Conservation (phyloP, 345 rosid species). For the Euclidium syriacum region DNA sequence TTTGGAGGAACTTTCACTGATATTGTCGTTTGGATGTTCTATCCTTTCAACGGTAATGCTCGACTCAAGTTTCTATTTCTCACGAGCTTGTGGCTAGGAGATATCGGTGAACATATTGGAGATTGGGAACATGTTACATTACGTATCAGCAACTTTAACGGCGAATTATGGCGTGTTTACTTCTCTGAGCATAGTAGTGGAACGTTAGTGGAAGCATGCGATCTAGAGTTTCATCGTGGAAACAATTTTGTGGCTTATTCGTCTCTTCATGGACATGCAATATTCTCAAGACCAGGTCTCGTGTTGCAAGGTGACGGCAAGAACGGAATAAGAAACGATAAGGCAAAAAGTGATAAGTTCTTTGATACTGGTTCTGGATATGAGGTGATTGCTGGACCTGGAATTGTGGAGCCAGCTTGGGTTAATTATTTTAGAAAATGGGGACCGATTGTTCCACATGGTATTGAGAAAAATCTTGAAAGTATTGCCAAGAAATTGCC, state of each 20-base stretch:
- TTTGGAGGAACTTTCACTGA: conserved; percentile 75
- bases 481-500: conserved; percentile 45
- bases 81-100: conserved; percentile 40
- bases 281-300: conserved; percentile 59
- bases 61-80: conserved; percentile 55
- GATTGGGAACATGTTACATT: conserved; percentile 94
- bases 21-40: conserved; percentile 68
- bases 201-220: conserved; percentile 49
- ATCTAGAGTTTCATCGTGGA: conserved; percentile 54
- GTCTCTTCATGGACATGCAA: conserved; percentile 71
- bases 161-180: conserved; percentile 49
- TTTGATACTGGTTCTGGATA: conserved; percentile 37
- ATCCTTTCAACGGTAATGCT: conserved; percentile 76
- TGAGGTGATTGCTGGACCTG: conserved; percentile 40
- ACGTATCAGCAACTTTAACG: conserved; percentile 76
- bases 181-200: conserved; percentile 71
- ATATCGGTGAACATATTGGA: conserved; percentile 70
- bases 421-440: conserved; percentile 59
- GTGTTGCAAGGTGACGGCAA: conserved; percentile 55
- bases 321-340: conserved; percentile 66
- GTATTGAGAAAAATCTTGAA: conserved; percentile 32
- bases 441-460: conserved; percentile 59
- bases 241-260: conserved; percentile 56
- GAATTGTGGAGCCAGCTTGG: conserved; percentile 50
- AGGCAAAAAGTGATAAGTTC: conserved; percentile 46